Evolutionary conservation across 202 grass and related monocot genomes (phyloP), one percentile per base, ranked within the genome.

Genomic region (Dendrocalamus latiflorus): DNA sequence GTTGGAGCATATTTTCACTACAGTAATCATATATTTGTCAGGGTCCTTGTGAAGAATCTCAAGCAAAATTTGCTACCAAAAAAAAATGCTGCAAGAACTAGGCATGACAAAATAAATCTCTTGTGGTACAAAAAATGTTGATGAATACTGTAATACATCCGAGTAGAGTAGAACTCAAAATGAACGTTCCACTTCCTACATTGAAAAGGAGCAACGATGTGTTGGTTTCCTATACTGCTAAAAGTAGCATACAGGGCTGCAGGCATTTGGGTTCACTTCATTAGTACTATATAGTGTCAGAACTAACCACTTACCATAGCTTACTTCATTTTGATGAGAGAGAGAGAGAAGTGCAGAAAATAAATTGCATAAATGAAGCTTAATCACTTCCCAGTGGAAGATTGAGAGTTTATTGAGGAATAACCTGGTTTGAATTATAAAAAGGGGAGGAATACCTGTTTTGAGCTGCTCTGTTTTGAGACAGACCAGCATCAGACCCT

Each of bases 1-100:
- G 97, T 77, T 99, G 91, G 61, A 96, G 93, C 93, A 99, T 97
- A 76, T 99, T 88, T 90, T 99, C 91, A 87, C 97, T 99, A 86
- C 91, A 95, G 73, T 65, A 74, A 81, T 78, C 45, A 80, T 37
- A 77, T 57, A 81, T 70, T 37, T 76, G 79, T 91, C 77, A 81
- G 85, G 39, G 5, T 53, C 75, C 51, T 79, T 53, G 34, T 85
- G 44, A 86, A 59, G 54, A 68, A 59, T 20, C 1, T 57, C 76
- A 75, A 69, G n/a, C 36, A 90, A 68, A 25, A 13, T 49, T 72
- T 56, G 43, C 21, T 81, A 80, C 25, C 1, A 28, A 9, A 79
- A 82, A 51, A 54, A 57, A 73, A 77, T 73, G 56, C 57, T 67
- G 28, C 6, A 64, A 26, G 15, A 76, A 73, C 8, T 73, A 76